phyloP scores from a whole-genome alignment of 148 eudicot species.

The Cornus suecica region DNA sequence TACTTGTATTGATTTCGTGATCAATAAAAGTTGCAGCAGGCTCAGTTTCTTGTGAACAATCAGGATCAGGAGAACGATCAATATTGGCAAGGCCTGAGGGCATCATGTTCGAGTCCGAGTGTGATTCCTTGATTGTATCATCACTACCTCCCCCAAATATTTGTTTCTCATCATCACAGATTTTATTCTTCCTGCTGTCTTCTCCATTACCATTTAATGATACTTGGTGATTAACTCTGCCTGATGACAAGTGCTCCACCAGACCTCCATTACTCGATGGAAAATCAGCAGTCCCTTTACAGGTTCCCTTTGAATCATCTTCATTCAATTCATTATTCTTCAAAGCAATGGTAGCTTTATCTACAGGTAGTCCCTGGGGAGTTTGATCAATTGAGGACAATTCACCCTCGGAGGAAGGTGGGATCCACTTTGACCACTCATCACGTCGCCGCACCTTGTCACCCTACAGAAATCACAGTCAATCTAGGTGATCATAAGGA shows the following conservation, averaged over 20 bases:
- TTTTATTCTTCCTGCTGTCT: constrained; percentile 19
- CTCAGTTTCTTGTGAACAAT: constrained; percentile 23
- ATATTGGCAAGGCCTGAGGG: constrained; percentile 8
- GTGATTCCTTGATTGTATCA: constrained; percentile 17
- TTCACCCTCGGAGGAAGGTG: constrained; percentile 26
- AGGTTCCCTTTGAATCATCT: constrained; percentile 10
- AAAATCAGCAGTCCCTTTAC: constrained; percentile 18
- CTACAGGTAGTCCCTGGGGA: constrained; percentile 19
- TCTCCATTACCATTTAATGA: constrained; percentile 14
- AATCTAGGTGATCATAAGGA: not conserved
- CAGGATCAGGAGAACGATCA: constrained; percentile 7
- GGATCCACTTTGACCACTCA: constrained; percentile 80
- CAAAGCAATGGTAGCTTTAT: constrained; percentile 16
- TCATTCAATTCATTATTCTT: constrained; percentile 22
- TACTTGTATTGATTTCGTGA: constrained; percentile 21
- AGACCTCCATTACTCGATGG: constrained; percentile 22
- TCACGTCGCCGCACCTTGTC: constrained; percentile 71
- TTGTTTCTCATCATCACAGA: constrained; percentile 21
- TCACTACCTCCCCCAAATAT: constrained; percentile 19
- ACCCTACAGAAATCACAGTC: constrained; percentile 39
- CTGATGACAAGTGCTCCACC: constrained; percentile 15
- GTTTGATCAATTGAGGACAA: constrained; percentile 23
- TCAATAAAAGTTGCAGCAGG: constrained; percentile 18
- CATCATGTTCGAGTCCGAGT: constrained; percentile 19
- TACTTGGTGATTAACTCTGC: constrained; percentile 13